Evolutionary conservation across 2,329 filamentous ascomycete species (phyloP).

Genomic region (Orbilia oligospora): DNA sequence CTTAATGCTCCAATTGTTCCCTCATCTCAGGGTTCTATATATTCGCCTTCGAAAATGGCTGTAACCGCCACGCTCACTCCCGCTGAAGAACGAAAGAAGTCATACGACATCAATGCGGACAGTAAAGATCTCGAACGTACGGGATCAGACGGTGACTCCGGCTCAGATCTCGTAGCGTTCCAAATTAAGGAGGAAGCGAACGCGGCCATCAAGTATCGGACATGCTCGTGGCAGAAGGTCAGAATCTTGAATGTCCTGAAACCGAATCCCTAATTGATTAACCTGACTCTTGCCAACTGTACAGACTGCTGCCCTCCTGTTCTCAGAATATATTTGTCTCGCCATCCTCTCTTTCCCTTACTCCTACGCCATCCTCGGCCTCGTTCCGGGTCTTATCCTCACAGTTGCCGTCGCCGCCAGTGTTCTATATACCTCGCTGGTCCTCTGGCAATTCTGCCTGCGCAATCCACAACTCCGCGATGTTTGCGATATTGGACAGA

Average conservation of each 20-base stretch:
- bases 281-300: constrained; percentile 6
- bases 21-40: constrained; percentile 29
- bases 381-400: constrained; percentile 87
- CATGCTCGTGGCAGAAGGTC: constrained; percentile 92
- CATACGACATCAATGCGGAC: constrained; percentile 36
- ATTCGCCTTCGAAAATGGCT: constrained; percentile 51
- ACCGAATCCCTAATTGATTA: not conserved
- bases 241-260: constrained; percentile 31
- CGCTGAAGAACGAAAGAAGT: constrained; percentile 45
- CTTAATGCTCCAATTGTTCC: constrained; percentile 39
- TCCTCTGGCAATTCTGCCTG: constrained; percentile 86
- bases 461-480: constrained; percentile 91
- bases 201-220: constrained; percentile 89
- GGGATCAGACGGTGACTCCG: constrained; percentile 21
- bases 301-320: constrained; percentile 86
- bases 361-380: constrained; percentile 88
- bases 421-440: constrained; percentile 83
- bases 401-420: constrained; percentile 80
- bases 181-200: constrained; percentile 84
- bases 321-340: constrained; percentile 95
- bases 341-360: constrained; percentile 89
- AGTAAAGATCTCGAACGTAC: constrained; percentile 32
- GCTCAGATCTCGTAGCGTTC: constrained; percentile 65
- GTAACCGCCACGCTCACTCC: constrained; percentile 35
- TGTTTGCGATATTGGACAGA: constrained; percentile 95